Evolutionary conservation across 2,329 filamentous ascomycete genomes (phyloP), one percentile per base, ranked within the genome.

Genomic region (Colletotrichum melonis): DNA sequence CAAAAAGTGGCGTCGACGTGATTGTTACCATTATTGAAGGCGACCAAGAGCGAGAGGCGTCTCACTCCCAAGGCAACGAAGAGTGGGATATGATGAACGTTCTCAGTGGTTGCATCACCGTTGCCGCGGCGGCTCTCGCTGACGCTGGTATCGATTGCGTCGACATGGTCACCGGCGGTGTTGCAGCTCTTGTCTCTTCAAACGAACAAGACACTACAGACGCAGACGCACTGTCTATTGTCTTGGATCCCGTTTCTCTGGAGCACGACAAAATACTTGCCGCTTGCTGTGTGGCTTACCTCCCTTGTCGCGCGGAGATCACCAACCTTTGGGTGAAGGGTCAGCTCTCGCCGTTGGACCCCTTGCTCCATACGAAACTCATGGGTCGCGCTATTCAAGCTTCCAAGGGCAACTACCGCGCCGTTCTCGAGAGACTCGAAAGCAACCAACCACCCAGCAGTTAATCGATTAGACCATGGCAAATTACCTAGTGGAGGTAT

Each of bases 1-100:
- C 97, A n/a, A 99, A 99, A 87, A 98, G 95, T 81, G 95, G 95
- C 57, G 92, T 98, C n/a, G 97, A 99, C 81, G 92, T 99, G 54
- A 92, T 98, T 22, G 91, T 99, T 62, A 98, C 95, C 0, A 92
- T 99, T 62, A 87, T 99, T 22, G 97, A 99, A 84, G 96, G 95
- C 3, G 97, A 98, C 79, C 94, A 98, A 80, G 93, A 96, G 83
- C 89, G 81, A 81, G 89, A 82, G 81, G 82, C 82, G 59, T 84
- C 83, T 3, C 80, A 85, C 35, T 84, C 84, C 28, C 83, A 85
- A 76, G 86, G 85, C 9, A 89, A 91, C 72, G 91, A 92, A 75
- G 90, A 93, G 16, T 97, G 95, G 92, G 95, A 95, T 11, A 90
- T 94, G 84, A 96, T 98, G 94, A 97, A 94, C 81, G 94, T 98